These are phyloP conservation scores for Magnusiomyces tetraspermus DNA, from an alignment of 1,139 yeast species.

Conservation along the genomic window DNA sequence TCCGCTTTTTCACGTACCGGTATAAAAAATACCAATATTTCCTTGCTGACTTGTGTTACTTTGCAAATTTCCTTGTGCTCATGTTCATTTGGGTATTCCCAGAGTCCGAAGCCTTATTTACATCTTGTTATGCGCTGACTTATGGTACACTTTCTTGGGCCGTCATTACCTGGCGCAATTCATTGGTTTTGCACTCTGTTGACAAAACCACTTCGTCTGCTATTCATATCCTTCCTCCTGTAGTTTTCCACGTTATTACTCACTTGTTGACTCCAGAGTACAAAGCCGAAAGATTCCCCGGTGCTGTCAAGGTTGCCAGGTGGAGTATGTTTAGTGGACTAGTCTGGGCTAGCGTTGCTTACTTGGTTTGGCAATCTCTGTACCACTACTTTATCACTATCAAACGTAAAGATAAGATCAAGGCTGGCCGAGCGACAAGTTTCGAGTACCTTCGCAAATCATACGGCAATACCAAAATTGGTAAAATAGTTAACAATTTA, in stretches of 20 bases:
- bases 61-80: slow-evolving; percentile 64
- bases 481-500: slow-evolving; percentile 68
- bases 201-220: slow-evolving; percentile 91
- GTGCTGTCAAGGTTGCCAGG: slow-evolving; percentile 53
- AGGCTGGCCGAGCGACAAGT: slow-evolving; percentile 78
- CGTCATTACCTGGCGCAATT: slow-evolving; percentile 92
- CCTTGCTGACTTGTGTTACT: slow-evolving; percentile 89
- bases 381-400: slow-evolving; percentile 91
- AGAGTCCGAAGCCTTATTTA: slow-evolving; percentile 56
- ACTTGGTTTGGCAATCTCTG: slow-evolving; percentile 81
- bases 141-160: slow-evolving; percentile 91
- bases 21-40: slow-evolving; percentile 74
- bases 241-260: slow-evolving; percentile 76
- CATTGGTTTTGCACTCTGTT: slow-evolving; percentile 80
- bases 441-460: slow-evolving; percentile 74
- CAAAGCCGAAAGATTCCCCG: slow-evolving; percentile 59
- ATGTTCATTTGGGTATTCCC: slow-evolving; percentile 80
- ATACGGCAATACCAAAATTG: slow-evolving; percentile 55
- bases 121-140: slow-evolving; percentile 79
- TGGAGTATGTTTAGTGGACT: slow-evolving; percentile 73
- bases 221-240: slow-evolving; percentile 86
- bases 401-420: slow-evolving; percentile 66
- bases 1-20: slow-evolving; percentile 73
- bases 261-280: slow-evolving; percentile 61
- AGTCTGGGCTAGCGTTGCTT: slow-evolving; percentile 70